phyloP scores from a whole-genome alignment of 441 rosid genomes.

The Bocquillonia castaneifolia region DNA sequence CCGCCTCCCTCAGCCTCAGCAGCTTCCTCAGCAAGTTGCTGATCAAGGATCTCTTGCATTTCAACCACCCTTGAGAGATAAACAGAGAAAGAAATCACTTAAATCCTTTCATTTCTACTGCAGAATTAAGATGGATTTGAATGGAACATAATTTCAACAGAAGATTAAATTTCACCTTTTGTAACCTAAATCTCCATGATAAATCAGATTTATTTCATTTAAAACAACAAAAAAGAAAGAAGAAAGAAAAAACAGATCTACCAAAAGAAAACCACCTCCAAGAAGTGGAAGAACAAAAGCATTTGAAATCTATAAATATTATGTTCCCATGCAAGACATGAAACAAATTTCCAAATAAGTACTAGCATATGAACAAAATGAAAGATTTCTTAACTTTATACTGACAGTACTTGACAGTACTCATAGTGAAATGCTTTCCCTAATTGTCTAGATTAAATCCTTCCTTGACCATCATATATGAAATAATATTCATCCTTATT shows the following conservation, averaged over 20 bases:
- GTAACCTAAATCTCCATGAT: not conserved
- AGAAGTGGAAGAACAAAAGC: not conserved
- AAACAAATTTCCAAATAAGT: not conserved
- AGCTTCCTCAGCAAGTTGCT: conserved; percentile 97
- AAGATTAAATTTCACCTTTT: not conserved
- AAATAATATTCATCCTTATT: not conserved
- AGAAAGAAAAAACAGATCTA: not conserved
- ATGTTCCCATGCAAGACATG: not conserved
- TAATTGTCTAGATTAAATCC: not conserved
- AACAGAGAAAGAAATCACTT: not conserved
- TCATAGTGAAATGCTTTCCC: not conserved
- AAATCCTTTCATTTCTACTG: not conserved
- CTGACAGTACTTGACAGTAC: not conserved
- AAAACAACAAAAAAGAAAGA: not conserved
- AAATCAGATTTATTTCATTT: not conserved
- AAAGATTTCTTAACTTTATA: conserved; percentile 4
- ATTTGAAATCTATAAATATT: not conserved
- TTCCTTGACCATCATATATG: not conserved
- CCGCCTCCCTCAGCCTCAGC: conserved; percentile 99
- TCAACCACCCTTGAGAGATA: conserved; percentile 75
- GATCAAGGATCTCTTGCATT: conserved; percentile 99
- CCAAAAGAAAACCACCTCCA: not conserved
- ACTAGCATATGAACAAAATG: conserved; percentile 5
- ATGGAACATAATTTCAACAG: conserved; percentile 1
- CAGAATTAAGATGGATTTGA: conserved; percentile 4